phyloP scores from a whole-genome alignment of 2,329 filamentous ascomycete genomes.

The Cryphonectria parasitica region DNA sequence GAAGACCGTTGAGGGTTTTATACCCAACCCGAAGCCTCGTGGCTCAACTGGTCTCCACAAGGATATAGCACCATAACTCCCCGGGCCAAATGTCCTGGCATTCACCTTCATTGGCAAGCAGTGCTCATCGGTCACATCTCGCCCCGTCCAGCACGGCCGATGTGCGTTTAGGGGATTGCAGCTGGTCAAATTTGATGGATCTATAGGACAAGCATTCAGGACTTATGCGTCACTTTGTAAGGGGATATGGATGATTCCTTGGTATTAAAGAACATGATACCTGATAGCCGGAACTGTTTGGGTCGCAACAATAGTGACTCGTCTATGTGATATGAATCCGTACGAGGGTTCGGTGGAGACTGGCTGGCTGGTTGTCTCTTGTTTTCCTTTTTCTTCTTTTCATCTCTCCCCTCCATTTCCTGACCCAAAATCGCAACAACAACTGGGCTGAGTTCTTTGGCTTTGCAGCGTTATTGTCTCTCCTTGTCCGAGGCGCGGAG shows the following conservation, averaged over 20 bases:
- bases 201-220: background rate
- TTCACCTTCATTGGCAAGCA: background rate
- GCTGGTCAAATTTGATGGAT: background rate
- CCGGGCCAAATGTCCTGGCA: background rate
- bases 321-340: background rate
- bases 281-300: background rate
- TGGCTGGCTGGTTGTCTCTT: background rate
- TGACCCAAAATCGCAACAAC: background rate
- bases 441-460: background rate
- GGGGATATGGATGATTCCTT: background rate
- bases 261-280: background rate
- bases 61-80: background rate
- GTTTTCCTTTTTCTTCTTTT: background rate
- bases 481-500: conserved; percentile 1
- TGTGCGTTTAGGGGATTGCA: background rate
- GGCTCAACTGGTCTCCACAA: background rate
- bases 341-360: background rate
- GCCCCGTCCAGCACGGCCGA: background rate
- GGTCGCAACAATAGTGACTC: background rate
- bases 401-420: background rate
- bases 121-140: background rate
- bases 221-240: background rate
- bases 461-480: background rate
- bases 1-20: background rate
- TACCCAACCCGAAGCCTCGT: background rate